Evolutionary conservation across 225 moss, liverwort and hornwort species (phyloP).

Genomic region (Sphagnum tenellum): DNA sequence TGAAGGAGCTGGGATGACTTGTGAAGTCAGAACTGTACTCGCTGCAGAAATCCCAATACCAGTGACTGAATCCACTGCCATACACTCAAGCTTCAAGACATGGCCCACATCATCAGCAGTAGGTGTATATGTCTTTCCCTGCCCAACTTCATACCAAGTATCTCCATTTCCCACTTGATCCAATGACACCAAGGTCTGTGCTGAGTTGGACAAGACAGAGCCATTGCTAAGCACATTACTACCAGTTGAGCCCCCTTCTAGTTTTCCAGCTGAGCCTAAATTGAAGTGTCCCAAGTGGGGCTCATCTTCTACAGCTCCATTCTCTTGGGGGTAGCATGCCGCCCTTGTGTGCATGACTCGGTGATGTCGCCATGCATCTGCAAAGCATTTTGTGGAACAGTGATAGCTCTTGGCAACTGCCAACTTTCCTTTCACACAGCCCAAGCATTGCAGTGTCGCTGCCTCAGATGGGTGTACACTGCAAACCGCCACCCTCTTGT

Average conservation of each 20-base stretch:
- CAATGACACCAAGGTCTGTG: slow-evolving; percentile 40
- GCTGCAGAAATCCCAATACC: slow-evolving; percentile 61
- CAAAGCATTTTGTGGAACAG: slow-evolving; percentile 44
- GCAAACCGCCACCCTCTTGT: slow-evolving; percentile 31
- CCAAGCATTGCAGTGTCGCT: slow-evolving; percentile 46
- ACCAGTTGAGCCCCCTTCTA: slow-evolving; percentile 10
- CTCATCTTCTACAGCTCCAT: slow-evolving; percentile 46
- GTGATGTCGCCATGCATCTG: slow-evolving; percentile 53
- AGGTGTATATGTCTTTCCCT: slow-evolving; percentile 89
- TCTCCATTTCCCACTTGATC: slow-evolving; percentile 37
- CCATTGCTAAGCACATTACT: slow-evolving; percentile 27
- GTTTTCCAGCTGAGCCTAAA: slow-evolving; percentile 2
- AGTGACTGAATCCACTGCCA: slow-evolving; percentile 71
- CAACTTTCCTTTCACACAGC: slow-evolving; percentile 43
- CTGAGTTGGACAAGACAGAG: slow-evolving; percentile 43
- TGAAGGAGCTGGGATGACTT: slow-evolving; percentile 91
- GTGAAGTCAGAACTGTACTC: slow-evolving; percentile 78
- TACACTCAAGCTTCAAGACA: slow-evolving; percentile 93
- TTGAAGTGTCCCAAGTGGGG: neutral
- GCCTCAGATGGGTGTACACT: slow-evolving; percentile 47
- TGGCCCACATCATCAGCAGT: slow-evolving; percentile 92
- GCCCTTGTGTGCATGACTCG: slow-evolving; percentile 47
- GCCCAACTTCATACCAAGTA: slow-evolving; percentile 91
- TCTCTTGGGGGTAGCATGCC: slow-evolving; percentile 32
- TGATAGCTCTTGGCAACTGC: slow-evolving; percentile 46